Percentiles rank a stretch among this genome's conserved stretches.
Evolutionary conservation across 2,329 filamentous ascomycete genomes (phyloP).

Genomic region (Venturia effusa): DNA sequence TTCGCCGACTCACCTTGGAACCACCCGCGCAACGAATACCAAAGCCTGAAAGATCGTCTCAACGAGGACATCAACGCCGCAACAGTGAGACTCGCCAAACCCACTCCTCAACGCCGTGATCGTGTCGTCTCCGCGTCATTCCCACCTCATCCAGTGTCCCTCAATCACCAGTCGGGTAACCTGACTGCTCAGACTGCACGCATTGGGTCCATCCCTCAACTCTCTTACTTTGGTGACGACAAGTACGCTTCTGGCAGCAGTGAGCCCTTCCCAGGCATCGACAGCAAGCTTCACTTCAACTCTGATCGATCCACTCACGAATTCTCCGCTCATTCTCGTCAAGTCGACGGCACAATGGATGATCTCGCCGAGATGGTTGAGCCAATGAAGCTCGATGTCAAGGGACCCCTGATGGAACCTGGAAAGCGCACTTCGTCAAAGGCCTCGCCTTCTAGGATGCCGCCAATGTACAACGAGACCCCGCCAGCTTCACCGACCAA

Average conservation of each 20-base stretch:
- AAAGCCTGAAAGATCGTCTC: constrained; percentile 5
- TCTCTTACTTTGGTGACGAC: constrained; percentile 8
- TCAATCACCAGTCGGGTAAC: constrained; percentile 2
- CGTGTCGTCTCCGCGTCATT: constrained; percentile 4
- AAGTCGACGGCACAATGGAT: constrained; percentile 29
- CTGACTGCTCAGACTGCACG: not conserved
- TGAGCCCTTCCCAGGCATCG: constrained; percentile 8
- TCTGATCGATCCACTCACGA: constrained; percentile 20
- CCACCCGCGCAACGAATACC: not conserved
- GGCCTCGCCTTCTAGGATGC: not conserved
- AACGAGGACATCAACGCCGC: not conserved
- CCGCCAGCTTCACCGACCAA: constrained; percentile 19
- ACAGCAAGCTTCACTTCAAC: constrained; percentile 19
- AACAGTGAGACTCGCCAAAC: not conserved
- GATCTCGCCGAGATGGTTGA: constrained; percentile 22
- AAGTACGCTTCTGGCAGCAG: constrained; percentile 4
- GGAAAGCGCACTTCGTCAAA: constrained; percentile 1
- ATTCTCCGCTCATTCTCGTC: constrained; percentile 20
- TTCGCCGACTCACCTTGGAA: constrained; percentile 3
- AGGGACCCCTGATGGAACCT: not conserved
- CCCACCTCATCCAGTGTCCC: constrained; percentile 2
- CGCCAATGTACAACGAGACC: not conserved
- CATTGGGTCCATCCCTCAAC: constrained; percentile 6
- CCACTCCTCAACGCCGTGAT: not conserved
- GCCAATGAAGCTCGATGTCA: constrained; percentile 13